Evolutionary conservation across 1,139 yeast species (phyloP).

Genomic region (Fermentozyma sake): DNA sequence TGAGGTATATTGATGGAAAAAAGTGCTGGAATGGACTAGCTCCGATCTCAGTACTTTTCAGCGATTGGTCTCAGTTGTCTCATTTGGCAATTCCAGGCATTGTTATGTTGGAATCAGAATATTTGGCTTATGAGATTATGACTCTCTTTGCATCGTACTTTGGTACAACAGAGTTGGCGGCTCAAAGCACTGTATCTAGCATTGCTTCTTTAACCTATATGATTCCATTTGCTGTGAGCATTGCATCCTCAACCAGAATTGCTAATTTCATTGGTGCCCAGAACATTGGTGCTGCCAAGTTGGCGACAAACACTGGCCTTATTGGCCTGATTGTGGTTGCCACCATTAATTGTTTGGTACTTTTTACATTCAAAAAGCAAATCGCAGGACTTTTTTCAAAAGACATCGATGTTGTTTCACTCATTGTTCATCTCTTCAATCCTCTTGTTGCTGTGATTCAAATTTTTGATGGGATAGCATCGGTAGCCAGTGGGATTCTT

Average conservation of each 20-base stretch:
- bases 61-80: conserved; percentile 58
- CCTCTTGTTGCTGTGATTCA: conserved; percentile 75
- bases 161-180: conserved; percentile 80
- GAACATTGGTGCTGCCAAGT: conserved; percentile 55
- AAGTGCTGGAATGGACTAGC: conserved; percentile 68
- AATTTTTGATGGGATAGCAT: conserved; percentile 75
- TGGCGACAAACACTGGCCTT: conserved; percentile 64
- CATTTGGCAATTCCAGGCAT: conserved; percentile 57
- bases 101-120: conserved; percentile 58
- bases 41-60: conserved; percentile 41
- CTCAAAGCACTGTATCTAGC: conserved; percentile 83
- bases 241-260: conserved; percentile 81
- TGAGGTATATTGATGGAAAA: conserved; percentile 55
- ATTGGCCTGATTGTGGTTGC: conserved; percentile 58
- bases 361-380: conserved; percentile 47
- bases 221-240: conserved; percentile 86
- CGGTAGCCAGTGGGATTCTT: conserved; percentile 78
- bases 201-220: conserved; percentile 77
- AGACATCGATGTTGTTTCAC: conserved; percentile 58
- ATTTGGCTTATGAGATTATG: conserved; percentile 53
- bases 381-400: conserved; percentile 68
- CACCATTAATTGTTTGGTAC: conserved; percentile 45
- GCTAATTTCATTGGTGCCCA: conserved; percentile 86
- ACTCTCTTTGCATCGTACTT: conserved; percentile 66
- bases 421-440: conserved; percentile 44